Percentiles rank a stretch among this genome's conserved stretches.
Evolutionary conservation across 1,284 basidiomycete genomes (phyloP).

Genomic region (Tylopilus sp.): DNA sequence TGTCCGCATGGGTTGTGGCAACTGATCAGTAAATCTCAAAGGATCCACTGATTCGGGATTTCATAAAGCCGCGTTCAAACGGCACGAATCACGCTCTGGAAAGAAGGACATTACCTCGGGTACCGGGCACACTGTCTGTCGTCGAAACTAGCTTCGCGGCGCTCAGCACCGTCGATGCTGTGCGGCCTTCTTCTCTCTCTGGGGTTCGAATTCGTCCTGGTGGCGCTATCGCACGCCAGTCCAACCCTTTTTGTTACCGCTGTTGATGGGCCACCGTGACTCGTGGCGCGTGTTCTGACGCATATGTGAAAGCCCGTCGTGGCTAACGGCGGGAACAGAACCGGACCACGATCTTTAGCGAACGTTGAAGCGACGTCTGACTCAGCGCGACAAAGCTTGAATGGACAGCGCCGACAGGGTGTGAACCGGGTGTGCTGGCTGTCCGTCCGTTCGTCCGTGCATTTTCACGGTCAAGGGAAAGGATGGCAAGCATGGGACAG

Average conservation of each 20-base stretch:
- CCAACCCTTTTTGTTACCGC: conserved; percentile 61
- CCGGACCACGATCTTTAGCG: too few species aligned
- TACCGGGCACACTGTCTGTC: conserved; percentile 76
- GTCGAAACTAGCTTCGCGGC: conserved; percentile 87
- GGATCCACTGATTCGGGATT: conserved; percentile 42
- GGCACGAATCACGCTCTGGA: conserved; percentile 59
- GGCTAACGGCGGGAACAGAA: too few species aligned
- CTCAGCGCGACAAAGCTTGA: too few species aligned
- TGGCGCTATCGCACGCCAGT: conserved; percentile 51
- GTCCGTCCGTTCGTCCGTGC: too few species aligned
- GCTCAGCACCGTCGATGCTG: conserved; percentile 68
- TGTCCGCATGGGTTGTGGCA: conserved; percentile 74
- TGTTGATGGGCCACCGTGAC: conserved; percentile 59
- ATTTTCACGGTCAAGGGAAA: too few species aligned
- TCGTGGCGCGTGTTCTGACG: conserved; percentile 70
- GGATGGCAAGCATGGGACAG: too few species aligned
- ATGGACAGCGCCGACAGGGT: too few species aligned
- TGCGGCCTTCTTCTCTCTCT: conserved; percentile 31
- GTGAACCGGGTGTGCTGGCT: too few species aligned
- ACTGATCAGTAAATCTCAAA: conserved; percentile 12
- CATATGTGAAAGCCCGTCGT: too few species aligned
- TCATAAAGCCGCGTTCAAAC: conserved; percentile 75
- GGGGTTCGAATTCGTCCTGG: conserved; percentile 44
- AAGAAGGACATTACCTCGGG: conserved; percentile 66
- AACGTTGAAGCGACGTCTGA: too few species aligned